These are phyloP conservation scores for Kazachstania psychrophila DNA, from an alignment of 805 yeast species.

Conservation along the genomic window DNA sequence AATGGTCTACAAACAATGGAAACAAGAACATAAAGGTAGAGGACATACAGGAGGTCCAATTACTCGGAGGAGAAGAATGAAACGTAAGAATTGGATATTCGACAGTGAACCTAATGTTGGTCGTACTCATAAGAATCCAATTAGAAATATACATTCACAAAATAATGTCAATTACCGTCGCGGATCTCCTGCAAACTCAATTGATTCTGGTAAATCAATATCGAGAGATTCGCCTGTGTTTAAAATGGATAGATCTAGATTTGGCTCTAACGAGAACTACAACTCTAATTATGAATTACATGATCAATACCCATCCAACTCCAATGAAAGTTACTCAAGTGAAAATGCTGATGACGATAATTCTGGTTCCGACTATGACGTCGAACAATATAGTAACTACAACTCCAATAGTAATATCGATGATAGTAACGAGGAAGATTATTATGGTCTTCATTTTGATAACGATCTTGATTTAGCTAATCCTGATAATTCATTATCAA, in stretches of 20 bases:
- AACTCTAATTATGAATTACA: not conserved
- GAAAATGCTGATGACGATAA: slow-evolving; percentile 10
- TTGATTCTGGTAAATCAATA: too few relatives aligned
- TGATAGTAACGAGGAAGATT: slow-evolving; percentile 10
- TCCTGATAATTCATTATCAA: slow-evolving; percentile 11
- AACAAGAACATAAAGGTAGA: slow-evolving; percentile 22
- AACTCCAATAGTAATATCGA: not conserved
- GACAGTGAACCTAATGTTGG: slow-evolving; percentile 16
- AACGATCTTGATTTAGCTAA: slow-evolving; percentile 10
- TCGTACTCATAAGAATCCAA: not conserved
- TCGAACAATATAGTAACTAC: not conserved
- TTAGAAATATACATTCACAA: not conserved
- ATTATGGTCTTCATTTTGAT: slow-evolving; percentile 24
- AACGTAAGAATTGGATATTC: slow-evolving; percentile 9
- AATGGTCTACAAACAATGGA: slow-evolving; percentile 30
- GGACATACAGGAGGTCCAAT: slow-evolving; percentile 10
- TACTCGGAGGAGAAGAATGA: slow-evolving; percentile 2
- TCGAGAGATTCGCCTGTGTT: too few relatives aligned
- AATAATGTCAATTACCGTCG: not conserved
- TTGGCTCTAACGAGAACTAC: too few relatives aligned
- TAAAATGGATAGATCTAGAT: too few relatives aligned
- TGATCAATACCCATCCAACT: too few relatives aligned
- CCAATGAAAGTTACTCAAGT: too few relatives aligned
- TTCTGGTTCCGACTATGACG: not conserved
- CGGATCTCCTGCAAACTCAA: too few relatives aligned